Base-by-base conservation (phyloP, 345 rosid genomes). In the Lepidium didymum region DNA sequence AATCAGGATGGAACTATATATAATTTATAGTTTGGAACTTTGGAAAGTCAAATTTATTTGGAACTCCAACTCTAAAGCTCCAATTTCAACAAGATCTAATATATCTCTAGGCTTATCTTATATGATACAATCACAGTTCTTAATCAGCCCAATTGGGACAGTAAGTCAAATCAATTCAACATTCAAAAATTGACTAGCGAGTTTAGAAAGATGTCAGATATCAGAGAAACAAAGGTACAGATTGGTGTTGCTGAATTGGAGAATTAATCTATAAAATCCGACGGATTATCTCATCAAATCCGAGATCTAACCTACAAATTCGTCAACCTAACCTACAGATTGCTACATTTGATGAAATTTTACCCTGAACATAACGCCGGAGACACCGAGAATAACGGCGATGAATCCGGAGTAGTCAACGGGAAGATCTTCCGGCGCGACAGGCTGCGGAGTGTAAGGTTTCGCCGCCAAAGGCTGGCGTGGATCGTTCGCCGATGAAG, bases 341-440 rank as follows among this genome's bases (percentile, higher is more conserved):
- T 29, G 33, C 7, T 5, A 29, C 0, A 29, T 29, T 29, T 29
- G 33, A 46, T 25, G 40, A 10, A 11, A 37, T 63, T 2, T 18
- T 70, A 93, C 96, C 86, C 92, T 81, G 79, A 94, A 94, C 99
- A 94, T 91, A 70, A 91, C 96, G 60, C 97, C 99, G 1, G 85
- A 84, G 21, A 94, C 75, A 33, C 99, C 99, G 67, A 88, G 84
- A 69, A 91, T 71, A 19, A 94, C 95, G 53, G 97, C 99, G 63
- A 91, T 84, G 81, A 94, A 91, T 68, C 96, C 99, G 3, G 96
- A 83, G 80, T 94, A 91, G 73, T 94, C 99, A 40, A 94, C 82
- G 37, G 99, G 99, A n/a, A 91, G 82, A 73, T 91, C 99, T 67
- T 94, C 87, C 50, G 91, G 82, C 7, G 84, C 68, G 21, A 85